A percentile compares a stretch with the other conserved stretches of the same genome.
phyloP scores from a whole-genome alignment of 495 filamentous ascomycete genomes.

The Neurospora sp. region DNA sequence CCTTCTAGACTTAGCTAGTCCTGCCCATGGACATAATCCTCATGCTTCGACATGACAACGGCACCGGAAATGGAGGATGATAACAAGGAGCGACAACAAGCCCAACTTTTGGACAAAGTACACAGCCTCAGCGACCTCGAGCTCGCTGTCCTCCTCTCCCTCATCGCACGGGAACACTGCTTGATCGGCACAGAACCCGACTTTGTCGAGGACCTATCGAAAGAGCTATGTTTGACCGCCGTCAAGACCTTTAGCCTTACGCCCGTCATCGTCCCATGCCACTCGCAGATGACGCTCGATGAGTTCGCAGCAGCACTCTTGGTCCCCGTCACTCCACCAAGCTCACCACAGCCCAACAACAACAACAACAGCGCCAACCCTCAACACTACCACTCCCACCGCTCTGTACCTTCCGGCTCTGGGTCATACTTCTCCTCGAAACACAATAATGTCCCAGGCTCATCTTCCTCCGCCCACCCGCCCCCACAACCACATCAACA shows the following conservation, averaged over 20 bases:
- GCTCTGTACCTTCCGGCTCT: background rate
- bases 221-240: slow-evolving; percentile 63
- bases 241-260: slow-evolving; percentile 61
- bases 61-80: slow-evolving; percentile 48
- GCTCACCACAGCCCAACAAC: slow-evolving; percentile 4
- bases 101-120: slow-evolving; percentile 48
- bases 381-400: background rate
- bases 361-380: background rate
- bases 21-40: background rate
- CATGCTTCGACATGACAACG: background rate
- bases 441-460: background rate
- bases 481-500: background rate
- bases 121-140: slow-evolving; percentile 78
- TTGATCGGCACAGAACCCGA: slow-evolving; percentile 64
- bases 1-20: background rate
- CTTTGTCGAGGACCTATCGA: slow-evolving; percentile 50
- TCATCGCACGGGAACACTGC: slow-evolving; percentile 75
- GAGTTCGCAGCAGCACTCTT: slow-evolving; percentile 67
- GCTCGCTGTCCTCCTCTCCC: slow-evolving; percentile 71
- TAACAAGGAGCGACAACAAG: slow-evolving; percentile 1
- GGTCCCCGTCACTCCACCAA: slow-evolving; percentile 19
- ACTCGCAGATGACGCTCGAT: slow-evolving; percentile 60
- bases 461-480: background rate
- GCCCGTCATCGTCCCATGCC: slow-evolving; percentile 59
- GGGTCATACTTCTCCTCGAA: background rate